Base-by-base conservation (phyloP, 805 yeast genomes). In the Ogataea henricii region DNA sequence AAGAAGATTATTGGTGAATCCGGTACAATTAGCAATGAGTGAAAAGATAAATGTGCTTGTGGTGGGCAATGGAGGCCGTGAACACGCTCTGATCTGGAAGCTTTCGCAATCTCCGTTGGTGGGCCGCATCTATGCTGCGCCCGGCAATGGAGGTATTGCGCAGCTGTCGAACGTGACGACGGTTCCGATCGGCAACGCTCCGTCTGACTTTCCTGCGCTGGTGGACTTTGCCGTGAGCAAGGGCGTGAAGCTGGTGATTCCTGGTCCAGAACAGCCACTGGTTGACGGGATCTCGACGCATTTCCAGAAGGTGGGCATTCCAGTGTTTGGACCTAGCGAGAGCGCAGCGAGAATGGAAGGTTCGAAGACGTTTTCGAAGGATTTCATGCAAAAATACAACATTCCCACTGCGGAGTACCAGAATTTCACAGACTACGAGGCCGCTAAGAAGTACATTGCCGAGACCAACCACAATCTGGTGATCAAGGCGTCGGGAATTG, bases 251-350 rank as follows among this genome's bases (percentile, higher is more conserved):
- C 73, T 94, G 47, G 98, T 89, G 4, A 76, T 94, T 37, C 98
- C 99, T 30, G 99, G 99, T 27, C 99, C 99, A n/a, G 99, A 94
- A 70, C 96, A 90, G 71, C 98, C 99, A 30, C 76, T 95, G 53
- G 97, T 95, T 26, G 97, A 94, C 62, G 99, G 99, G 43, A 82
- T 94, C 52, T 67, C 91, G 22, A 67, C 83, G 14, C 72, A 73
- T 45, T 90, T 94, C 75, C 72, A 79, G 53, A 81, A 80, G 49
- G 86, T 85, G 43, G 99, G 99, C 55, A 84, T 94, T 55, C 95
- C 97, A 22, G 97, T 91, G 14, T 94, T 94, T 72, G 99, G 99
- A 13, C 99, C 99, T n/a, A 79, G 87, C 32, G 85, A 78, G 18
- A 77, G 79, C 59, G 99, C 98, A 48, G 97, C 99, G 10, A 69